Base-by-base conservation (phyloP, 768 basidiomycete genomes). In the Amanita inopinata region DNA sequence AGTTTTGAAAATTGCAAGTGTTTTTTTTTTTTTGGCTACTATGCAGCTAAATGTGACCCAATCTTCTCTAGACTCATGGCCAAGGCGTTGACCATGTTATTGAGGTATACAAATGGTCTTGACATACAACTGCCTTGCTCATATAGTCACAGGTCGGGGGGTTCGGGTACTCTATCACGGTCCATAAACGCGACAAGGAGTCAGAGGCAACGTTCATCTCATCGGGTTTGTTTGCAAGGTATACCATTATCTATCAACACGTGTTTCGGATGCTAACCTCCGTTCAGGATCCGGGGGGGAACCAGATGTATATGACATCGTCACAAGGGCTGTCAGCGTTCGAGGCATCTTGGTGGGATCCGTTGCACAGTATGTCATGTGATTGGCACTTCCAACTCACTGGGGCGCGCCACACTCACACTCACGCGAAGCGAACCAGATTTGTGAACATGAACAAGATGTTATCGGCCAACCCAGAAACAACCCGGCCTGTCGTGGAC, bases 331-430 rank as follows among this genome's bases (percentile, higher is more conserved):
- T 2, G 57, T 71, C 25, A 55, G 51, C 15, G 46, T 78, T 27
- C 69, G 73, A 3, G 77, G 78, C 3, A 66, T 80, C 19, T 62
- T 70, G 24, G 63, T 78, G 40, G 78, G 78, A 23, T 73, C 73
- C 8, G 66, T 76, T n/a, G 60, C 66, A n/a, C 74, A 77, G n/a
- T n/a, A n/a, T n/a, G n/a, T n/a, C n/a, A n/a, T n/a, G n/a, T n/a
- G n/a, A n/a, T n/a, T n/a, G n/a, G n/a, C n/a, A n/a, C n/a, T n/a
- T n/a, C n/a, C n/a, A n/a, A n/a, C n/a, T n/a, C n/a, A n/a, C n/a
- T n/a, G n/a, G n/a, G n/a, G n/a, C n/a, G n/a, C n/a, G n/a, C n/a
- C n/a, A n/a, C n/a, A n/a, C n/a, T n/a, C n/a, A n/a, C n/a, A n/a
- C n/a, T n/a, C n/a, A n/a, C n/a, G n/a, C n/a, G 73, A 76, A 51